Evolutionary conservation across 768 basidiomycete species (phyloP).

Genomic region (Nidula microcarpa): DNA sequence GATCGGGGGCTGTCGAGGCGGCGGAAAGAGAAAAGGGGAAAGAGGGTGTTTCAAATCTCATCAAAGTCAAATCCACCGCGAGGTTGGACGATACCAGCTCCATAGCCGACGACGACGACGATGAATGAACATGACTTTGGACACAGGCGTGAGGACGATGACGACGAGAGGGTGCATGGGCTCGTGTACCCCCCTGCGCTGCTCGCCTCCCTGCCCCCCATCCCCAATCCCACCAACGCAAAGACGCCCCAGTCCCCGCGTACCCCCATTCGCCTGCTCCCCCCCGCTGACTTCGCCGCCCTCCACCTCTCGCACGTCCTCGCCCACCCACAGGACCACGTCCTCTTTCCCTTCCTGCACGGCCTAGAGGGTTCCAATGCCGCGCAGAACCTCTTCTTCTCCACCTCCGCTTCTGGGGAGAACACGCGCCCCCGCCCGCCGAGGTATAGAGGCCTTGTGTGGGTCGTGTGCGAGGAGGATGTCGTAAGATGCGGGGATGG

Average conservation of each 20-base stretch:
- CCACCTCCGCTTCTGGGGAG: conserved; percentile 19
- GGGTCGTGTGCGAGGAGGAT: conserved; percentile 80
- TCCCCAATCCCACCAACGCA: conserved; percentile 1
- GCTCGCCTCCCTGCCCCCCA: conserved; percentile 15
- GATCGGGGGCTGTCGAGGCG: too few relatives aligned
- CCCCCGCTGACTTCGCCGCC: conserved; percentile 47
- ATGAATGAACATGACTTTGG: too few relatives aligned
- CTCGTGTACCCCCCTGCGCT: conserved; percentile 18
- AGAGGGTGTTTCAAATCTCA: too few relatives aligned
- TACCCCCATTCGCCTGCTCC: conserved; percentile 24
- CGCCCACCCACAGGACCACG: conserved; percentile 72
- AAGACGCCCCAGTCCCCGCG: background rate
- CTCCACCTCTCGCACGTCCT: conserved; percentile 63
- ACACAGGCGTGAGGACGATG: too few relatives aligned
- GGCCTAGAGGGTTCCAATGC: conserved; percentile 80
- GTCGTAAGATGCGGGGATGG: conserved; percentile 31
- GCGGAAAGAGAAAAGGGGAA: too few relatives aligned
- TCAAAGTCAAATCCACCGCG: too few relatives aligned
- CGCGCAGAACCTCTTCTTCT: conserved; percentile 81
- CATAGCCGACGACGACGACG: too few relatives aligned
- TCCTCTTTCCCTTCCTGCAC: conserved; percentile 88
- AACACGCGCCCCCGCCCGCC: conserved; percentile 21
- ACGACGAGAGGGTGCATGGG: conserved; percentile 9
- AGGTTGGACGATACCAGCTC: too few relatives aligned
- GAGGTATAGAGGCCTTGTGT: conserved; percentile 72